phyloP scores from a whole-genome alignment of 257 asterid species.

The Marsdenia floribunda region DNA sequence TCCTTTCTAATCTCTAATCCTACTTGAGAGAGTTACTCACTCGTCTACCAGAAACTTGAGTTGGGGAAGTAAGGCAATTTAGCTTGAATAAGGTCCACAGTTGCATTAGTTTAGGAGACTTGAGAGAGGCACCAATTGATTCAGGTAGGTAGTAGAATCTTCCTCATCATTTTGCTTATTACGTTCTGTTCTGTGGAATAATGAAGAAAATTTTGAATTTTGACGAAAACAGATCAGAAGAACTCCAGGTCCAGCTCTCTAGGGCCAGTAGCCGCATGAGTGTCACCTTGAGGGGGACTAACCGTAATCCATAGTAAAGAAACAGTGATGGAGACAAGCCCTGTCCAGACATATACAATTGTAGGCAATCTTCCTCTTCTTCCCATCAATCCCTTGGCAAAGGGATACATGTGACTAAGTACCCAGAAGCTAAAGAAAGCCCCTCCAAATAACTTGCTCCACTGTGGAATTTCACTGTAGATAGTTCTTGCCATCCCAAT shows the following conservation, averaged over 20 bases:
- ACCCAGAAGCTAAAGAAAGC: constrained; percentile 93
- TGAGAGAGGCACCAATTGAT: not conserved
- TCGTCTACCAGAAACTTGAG: too few relatives aligned
- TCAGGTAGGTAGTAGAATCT: not conserved
- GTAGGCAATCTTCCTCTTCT: constrained; percentile 82
- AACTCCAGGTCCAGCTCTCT: constrained; percentile 19
- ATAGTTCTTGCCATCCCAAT: constrained; percentile 62
- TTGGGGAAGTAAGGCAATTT: too few relatives aligned
- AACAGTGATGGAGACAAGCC: constrained; percentile 66
- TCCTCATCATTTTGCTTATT: not conserved
- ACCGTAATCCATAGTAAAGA: constrained; percentile 72
- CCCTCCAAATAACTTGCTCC: constrained; percentile 90
- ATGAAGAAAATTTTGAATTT: constrained; percentile 4
- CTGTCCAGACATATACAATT: constrained; percentile 82
- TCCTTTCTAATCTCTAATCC: too few relatives aligned
- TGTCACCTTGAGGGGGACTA: constrained; percentile 38
- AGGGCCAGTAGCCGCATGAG: constrained; percentile 5
- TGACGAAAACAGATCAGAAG: constrained; percentile 1
- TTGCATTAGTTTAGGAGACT: not conserved
- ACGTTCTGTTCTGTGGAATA: not conserved
- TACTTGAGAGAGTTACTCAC: too few relatives aligned
- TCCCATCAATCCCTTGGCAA: constrained; percentile 87
- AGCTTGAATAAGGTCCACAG: not conserved
- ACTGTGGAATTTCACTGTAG: constrained; percentile 77
- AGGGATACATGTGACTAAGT: constrained; percentile 80